Evolutionary conservation across 768 basidiomycete genomes (phyloP).

Genomic region (Tephrocybe sp.): DNA sequence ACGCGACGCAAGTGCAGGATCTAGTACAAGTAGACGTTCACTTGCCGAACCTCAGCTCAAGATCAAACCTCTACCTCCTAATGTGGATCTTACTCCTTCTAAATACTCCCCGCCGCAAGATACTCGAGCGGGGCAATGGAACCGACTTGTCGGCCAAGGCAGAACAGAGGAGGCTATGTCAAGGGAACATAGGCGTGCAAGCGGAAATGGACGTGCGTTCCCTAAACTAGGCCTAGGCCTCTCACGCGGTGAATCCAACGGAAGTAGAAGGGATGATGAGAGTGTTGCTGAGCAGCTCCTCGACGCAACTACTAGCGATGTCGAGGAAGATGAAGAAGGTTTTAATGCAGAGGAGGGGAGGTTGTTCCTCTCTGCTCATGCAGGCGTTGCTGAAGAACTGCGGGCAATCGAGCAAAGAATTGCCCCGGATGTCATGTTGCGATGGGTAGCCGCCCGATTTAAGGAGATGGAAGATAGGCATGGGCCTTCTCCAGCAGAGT

Average conservation of each 20-base stretch:
- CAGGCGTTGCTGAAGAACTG: conserved; percentile 20
- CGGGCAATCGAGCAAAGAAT: conserved; percentile 25
- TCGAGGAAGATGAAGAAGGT: background rate
- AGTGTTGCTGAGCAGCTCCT: background rate
- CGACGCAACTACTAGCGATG: background rate
- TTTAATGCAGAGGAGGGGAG: conserved; percentile 14
- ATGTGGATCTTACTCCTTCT: conserved; percentile 15
- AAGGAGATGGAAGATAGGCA: conserved; percentile 3
- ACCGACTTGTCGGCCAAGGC: conserved; percentile 31
- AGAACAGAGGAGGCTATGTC: conserved; percentile 31
- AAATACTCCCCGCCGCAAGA: conserved; percentile 26
- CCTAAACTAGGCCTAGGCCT: conserved; percentile 3
- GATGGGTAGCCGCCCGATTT: conserved; percentile 20
- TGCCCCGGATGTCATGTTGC: conserved; percentile 21
- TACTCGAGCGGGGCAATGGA: conserved; percentile 29
- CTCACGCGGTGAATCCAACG: background rate
- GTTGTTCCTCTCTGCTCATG: conserved; percentile 19
- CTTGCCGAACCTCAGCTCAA: conserved; percentile 11
- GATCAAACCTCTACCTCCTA: conserved; percentile 19
- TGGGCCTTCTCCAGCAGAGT: background rate
- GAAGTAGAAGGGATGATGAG: conserved; percentile 4
- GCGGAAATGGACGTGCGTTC: conserved; percentile 17
- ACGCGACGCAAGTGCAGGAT: background rate
- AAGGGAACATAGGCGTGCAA: conserved; percentile 32
- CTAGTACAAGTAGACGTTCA: conserved; percentile 2